These are phyloP conservation scores for Peronospora tabacina DNA, from an alignment of 352 stramenopile species.

Conservation along the genomic window DNA sequence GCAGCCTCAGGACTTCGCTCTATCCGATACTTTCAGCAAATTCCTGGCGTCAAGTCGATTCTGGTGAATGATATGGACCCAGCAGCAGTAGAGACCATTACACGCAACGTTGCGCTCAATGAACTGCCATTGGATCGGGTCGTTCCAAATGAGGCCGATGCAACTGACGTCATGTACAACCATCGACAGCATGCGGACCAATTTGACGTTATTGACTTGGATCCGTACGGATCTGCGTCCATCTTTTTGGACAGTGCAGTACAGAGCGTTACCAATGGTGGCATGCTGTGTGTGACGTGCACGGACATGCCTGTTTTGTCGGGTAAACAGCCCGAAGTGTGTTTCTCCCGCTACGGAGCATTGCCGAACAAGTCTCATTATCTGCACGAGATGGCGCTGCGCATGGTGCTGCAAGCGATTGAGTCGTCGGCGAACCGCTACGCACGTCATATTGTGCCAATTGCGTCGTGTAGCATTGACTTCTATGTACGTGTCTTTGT, in stretches of 20 bases:
- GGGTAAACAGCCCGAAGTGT: conserved; percentile 85
- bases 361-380: conserved; percentile 86
- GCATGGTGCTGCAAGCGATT: conserved; percentile 93
- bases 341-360: conserved; percentile 79
- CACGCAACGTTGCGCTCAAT: conserved; percentile 92
- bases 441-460: conserved; percentile 93
- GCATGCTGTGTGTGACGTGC: conserved; percentile 98
- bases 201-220: conserved; percentile 99
- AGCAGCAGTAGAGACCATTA: conserved; percentile 92
- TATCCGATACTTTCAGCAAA: conserved; percentile 99
- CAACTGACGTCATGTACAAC: conserved; percentile 85
- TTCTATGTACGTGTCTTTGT: conserved; percentile 99
- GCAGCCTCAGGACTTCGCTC: conserved; percentile 97
- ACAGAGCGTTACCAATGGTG: conserved; percentile 90
- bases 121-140: conserved; percentile 74
- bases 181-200: conserved; percentile 83
- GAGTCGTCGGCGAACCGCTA: conserved; percentile 93
- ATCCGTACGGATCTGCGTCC: conserved; percentile 97
- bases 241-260: conserved; percentile 98
- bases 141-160: conserved; percentile 79
- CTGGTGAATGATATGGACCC: conserved; percentile 98
- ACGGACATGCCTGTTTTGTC: conserved; percentile 96
- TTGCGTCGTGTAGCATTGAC: conserved; percentile 97
- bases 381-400: conserved; percentile 82
- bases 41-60: conserved; percentile 94